These are phyloP conservation scores for Conidiobolus incongruus DNA, from an alignment of 371 early-diverging fungal genomes.

Conservation along the genomic window DNA sequence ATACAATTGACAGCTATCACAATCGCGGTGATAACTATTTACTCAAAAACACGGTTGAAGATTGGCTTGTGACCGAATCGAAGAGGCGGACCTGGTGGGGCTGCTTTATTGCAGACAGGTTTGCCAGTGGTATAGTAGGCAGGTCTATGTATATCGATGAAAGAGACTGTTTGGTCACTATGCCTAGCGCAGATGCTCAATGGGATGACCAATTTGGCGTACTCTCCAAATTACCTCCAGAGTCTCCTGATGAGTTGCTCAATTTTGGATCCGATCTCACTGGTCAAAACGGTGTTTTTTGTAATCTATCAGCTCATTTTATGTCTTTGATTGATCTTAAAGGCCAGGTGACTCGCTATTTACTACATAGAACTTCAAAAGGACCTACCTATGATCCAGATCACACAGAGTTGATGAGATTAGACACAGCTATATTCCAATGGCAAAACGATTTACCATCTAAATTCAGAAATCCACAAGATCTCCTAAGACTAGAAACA, in stretches of 20 bases:
- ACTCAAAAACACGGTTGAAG: neutral
- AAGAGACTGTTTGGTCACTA: slow-evolving; percentile 1
- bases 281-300: neutral
- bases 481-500: neutral
- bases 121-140: neutral
- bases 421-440: neutral
- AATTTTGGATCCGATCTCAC: slow-evolving; percentile 2
- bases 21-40: slow-evolving; percentile 1
- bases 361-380: neutral
- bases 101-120: slow-evolving; percentile 4
- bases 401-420: neutral
- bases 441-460: neutral
- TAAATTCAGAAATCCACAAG: neutral
- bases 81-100: slow-evolving; percentile 6
- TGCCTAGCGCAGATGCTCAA: slow-evolving; percentile 1
- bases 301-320: slow-evolving; percentile 3
- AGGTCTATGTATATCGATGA: neutral
- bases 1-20: slow-evolving; percentile 5
- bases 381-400: slow-evolving; percentile 1
- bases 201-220: slow-evolving; percentile 3
- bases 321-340: neutral
- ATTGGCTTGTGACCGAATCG: slow-evolving; percentile 2
- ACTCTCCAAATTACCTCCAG: slow-evolving; percentile 1
- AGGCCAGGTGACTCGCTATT: slow-evolving; percentile 1
- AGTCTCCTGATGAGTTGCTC: neutral